Evolutionary conservation across 2,329 filamentous ascomycete genomes (phyloP).

Genomic region (Diplocarpon mali): DNA sequence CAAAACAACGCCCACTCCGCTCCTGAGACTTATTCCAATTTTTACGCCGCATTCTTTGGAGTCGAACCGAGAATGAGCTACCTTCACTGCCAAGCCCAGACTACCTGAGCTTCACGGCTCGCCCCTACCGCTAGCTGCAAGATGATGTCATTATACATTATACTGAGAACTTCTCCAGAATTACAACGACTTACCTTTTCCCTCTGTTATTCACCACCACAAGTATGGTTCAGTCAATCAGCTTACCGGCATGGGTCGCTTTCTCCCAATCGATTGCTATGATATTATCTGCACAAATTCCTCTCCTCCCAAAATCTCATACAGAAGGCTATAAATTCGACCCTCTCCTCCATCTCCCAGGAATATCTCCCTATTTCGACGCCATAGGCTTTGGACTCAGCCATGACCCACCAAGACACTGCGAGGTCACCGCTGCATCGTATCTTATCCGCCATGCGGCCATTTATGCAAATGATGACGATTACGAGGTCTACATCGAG

Average conservation of each 20-base stretch:
- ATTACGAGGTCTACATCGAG: constrained; percentile 45
- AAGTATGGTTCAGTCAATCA: too few species aligned
- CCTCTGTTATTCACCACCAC: too few species aligned
- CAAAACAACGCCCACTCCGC: too few species aligned
- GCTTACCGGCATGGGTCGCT: neutral
- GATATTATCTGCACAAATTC: constrained; percentile 5
- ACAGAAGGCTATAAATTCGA: constrained; percentile 36
- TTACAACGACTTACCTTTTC: too few species aligned
- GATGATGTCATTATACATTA: neutral
- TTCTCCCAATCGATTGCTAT: neutral
- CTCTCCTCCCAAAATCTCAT: constrained; percentile 17
- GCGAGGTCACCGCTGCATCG: constrained; percentile 38
- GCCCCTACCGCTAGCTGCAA: too few species aligned
- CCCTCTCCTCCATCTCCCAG: constrained; percentile 41
- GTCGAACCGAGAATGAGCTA: too few species aligned
- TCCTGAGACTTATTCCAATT: too few species aligned
- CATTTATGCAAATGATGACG: constrained; percentile 49
- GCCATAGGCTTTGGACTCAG: constrained; percentile 27
- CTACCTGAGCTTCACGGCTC: neutral
- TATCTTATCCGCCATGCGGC: constrained; percentile 49
- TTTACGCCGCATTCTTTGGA: too few species aligned
- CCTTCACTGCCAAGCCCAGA: neutral
- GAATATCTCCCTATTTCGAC: constrained; percentile 48
- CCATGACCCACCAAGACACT: constrained; percentile 39
- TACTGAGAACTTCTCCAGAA: too few species aligned